Evolutionary conservation across 208 protist species (phyloP), one percentile per base, ranked within the genome.

Genomic region (Pavlovales sp.): DNA sequence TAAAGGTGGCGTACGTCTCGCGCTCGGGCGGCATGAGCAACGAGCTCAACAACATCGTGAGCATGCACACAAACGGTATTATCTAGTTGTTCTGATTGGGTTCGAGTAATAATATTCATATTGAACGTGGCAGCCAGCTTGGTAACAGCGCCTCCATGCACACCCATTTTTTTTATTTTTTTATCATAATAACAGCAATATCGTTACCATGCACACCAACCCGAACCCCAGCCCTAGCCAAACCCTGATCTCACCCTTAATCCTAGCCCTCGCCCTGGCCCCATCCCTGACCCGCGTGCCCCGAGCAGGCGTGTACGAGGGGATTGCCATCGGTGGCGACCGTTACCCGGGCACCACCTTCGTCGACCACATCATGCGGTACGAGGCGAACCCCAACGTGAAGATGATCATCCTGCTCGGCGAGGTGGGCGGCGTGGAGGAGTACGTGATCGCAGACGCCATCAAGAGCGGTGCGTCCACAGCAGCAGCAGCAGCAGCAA

Each of bases 1-100:
- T n/a, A n/a, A n/a, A n/a, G n/a, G n/a, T 97, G n/a, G 95, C 90
- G 8, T 96, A 95, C 75, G 95, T 97, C 32, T 94, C 93, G 30
- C 88, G 93, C 44, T 95, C 92, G 34, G 94, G 94, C 42, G 95
- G 95, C 86, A 88, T 97, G 80, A 95, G 94, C 0, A 97, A 97
- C 91, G 95, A 97, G 89, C 90, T 96, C 85, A 95, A 96, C 92
- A 96, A 96, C 92, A 94, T 97, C 37, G 84, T 97, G 32, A 93
- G 92, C 22, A 91, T 94, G 36, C 91, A 41, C 78, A 95, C 95
- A 8, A 91, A 96, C 88, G 94, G 94, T 32, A 32, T 32, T 76
- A 76, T 76, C 30, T 76, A 76, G 30, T 32, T 76, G 32, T 76
- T 32, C 32, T 32, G 30, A 76, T 32, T 76, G 67, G 30, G 32